Base-by-base conservation (phyloP, 2,329 filamentous ascomycete genomes). In the Orbilia quercus region DNA sequence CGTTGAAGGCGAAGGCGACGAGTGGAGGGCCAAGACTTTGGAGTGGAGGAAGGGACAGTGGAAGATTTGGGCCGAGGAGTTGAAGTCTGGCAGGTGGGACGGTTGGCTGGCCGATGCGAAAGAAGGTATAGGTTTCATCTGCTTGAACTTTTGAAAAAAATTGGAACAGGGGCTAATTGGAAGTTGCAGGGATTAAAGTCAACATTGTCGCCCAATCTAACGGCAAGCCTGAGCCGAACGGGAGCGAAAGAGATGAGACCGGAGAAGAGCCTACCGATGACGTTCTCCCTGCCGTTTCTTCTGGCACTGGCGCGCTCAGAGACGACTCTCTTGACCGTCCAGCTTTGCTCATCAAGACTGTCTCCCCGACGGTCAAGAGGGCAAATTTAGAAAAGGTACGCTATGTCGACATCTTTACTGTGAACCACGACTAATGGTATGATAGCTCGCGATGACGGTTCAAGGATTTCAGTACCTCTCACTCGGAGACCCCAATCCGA, bases 311-410 rank as follows among this genome's bases (percentile, higher is more conserved):
- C 53, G 94, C 98, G 76, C 86, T 98, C 57, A 89, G 92, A 38
- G 95, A 99, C 79, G 93, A 96, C 76, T 91, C 90, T 53, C 86
- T 95, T 31, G 89, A 90, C 76, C 92, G 96, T 80, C 95, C 95
- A 12, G 96, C 96, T 0, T 85, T 99, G 16, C 87, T 99, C 50
- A 97, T 99, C 84, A 99, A 99, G 83, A 99, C 95, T 0, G 92
- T 99, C 78, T 94, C 95, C 2, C 95, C 95, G 6, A 96, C 96
- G 70, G 95, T 99, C 75, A 96, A 92, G 78, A 90, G 95, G 40
- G 88, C 91, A 54, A 98, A 97, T 78, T 87, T 99, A 18, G 95
- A 99, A 81, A 89, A 78, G 74, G 76, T 77, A 23, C 14, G 7
- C 25, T 11, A 2, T 9, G n/a, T 31, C 18, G 23, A 48, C 11